Base-by-base conservation (phyloP, 495 filamentous ascomycete genomes). In the Xylaria grammica region DNA sequence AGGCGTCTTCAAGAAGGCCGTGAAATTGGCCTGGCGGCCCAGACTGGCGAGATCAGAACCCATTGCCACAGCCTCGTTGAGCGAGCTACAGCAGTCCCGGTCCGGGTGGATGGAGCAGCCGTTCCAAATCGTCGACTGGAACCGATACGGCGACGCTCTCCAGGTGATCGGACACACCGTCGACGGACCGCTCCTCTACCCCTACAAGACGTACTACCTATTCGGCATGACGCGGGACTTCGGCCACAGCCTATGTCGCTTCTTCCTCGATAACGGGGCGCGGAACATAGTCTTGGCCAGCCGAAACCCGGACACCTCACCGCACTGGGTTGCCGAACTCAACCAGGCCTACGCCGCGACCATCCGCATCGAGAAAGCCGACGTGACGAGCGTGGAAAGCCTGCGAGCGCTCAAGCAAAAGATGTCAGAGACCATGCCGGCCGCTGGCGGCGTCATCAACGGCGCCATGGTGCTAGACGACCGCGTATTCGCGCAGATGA, bases 211-310 rank as follows among this genome's bases (percentile, higher is more conserved):
- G 0, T 90, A 90, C 65, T 72, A 84, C 36, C 71, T 90, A 0
- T 72, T 86, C 20, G 87, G 87, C 4, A 66, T 89, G 11, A 86
- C 85, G 1, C 81, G 85, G 19, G 81, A 84, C 29, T 76, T 89
- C 4, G 87, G 86, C 17, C 78, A 81, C 57, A 89, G 86, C 15
- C 67, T 89, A 1, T 87, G 85, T 66, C 72, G 79, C 3, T 85
- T 87, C 67, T 85, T 90, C 74, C 75, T 80, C 2, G 29, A 72
- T 1, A 76, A 85, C 26, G 87, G 87, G 0, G 87, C 87, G 0
- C 67, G 77, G 1, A 73, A 83, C 63, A 75, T 90, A 44, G 79
- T 82, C 13, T 59, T 90, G 4, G 82, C 83, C 1, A 89, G 86
- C 65, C 82, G 87, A 3, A 82, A 75, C 19, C 86, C 86, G 1